Evolutionary conservation across 2,329 filamentous ascomycete genomes (phyloP).

Genomic region (Botrytis hyacinthi): DNA sequence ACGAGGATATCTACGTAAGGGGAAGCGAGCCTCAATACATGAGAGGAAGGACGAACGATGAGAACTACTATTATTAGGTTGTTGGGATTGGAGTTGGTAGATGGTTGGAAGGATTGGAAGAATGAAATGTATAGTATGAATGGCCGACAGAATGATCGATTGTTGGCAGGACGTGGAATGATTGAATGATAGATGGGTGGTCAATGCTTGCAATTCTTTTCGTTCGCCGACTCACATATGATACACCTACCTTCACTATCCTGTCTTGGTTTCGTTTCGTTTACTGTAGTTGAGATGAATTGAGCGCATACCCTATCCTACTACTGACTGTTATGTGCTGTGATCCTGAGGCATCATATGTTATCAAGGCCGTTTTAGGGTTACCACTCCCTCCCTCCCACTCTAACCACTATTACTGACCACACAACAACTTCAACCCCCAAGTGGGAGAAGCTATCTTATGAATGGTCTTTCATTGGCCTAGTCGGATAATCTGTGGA

Average conservation of each 20-base stretch:
- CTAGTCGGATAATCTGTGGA: neutral
- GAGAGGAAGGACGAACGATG: conserved; percentile 82
- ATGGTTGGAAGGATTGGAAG: neutral
- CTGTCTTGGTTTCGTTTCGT: neutral
- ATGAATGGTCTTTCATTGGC: neutral
- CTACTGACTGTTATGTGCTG: neutral
- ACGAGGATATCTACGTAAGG: conserved; percentile 91
- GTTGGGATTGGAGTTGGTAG: neutral
- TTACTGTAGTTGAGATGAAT: conserved; percentile 15
- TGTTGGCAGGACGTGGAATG: conserved; percentile 8
- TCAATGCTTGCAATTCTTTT: neutral
- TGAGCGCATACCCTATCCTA: conserved; percentile 12
- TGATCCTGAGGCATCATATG: neutral
- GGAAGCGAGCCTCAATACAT: conserved; percentile 86
- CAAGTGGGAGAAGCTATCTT: neutral
- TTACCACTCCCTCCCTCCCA: neutral
- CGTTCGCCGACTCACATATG: neutral
- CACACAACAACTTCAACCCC: neutral
- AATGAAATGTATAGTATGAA: conserved; percentile 10
- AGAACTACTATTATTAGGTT: conserved; percentile 70
- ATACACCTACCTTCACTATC: neutral
- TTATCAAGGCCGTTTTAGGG: neutral
- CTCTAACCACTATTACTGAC: neutral
- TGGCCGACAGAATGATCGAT: neutral
- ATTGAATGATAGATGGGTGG: conserved; percentile 13